A percentile compares a stretch with the other conserved stretches of the same genome.
These are phyloP conservation scores for Balakata baccata DNA, from an alignment of 345 rosid species.

Conservation along the genomic window DNA sequence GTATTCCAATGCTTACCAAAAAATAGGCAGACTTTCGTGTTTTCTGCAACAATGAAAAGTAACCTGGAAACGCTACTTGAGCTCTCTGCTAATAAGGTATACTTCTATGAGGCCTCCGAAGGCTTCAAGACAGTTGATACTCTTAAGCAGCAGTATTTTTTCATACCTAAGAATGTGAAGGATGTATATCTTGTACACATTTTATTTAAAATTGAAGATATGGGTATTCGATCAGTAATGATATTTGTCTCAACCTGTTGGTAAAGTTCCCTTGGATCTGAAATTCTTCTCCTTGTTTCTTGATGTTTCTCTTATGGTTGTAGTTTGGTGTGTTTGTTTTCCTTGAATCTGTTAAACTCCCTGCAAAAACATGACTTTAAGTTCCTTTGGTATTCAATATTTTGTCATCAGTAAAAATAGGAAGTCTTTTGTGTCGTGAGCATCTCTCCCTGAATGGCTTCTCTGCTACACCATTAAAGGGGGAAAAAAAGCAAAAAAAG, in stretches of 20 bases:
- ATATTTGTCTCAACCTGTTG: constrained; percentile 97
- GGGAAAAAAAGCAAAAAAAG: background rate
- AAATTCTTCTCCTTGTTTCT: background rate
- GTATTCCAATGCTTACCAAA: constrained; percentile 73
- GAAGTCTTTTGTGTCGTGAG: background rate
- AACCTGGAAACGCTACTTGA: constrained; percentile 64
- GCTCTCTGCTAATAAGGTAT: constrained; percentile 81
- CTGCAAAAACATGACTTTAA: background rate
- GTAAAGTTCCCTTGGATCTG: constrained; percentile 29
- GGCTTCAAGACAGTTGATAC: constrained; percentile 88
- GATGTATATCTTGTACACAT: constrained; percentile 76
- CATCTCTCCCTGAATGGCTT: background rate
- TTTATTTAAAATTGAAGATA: constrained; percentile 74
- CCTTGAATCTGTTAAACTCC: background rate
- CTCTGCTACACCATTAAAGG: background rate
- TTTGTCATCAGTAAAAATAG: background rate
- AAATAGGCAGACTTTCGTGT: constrained; percentile 71
- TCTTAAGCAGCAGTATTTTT: constrained; percentile 74
- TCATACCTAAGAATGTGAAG: constrained; percentile 70
- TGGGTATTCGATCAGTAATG: constrained; percentile 83
- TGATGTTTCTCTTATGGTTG: background rate
- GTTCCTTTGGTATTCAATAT: background rate
- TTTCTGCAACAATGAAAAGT: constrained; percentile 94
- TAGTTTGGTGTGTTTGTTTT: background rate
- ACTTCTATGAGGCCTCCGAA: constrained; percentile 90